Conservation (phyloP, 176 grass and related monocot genomes). For the Aechmea fasciata region DNA sequence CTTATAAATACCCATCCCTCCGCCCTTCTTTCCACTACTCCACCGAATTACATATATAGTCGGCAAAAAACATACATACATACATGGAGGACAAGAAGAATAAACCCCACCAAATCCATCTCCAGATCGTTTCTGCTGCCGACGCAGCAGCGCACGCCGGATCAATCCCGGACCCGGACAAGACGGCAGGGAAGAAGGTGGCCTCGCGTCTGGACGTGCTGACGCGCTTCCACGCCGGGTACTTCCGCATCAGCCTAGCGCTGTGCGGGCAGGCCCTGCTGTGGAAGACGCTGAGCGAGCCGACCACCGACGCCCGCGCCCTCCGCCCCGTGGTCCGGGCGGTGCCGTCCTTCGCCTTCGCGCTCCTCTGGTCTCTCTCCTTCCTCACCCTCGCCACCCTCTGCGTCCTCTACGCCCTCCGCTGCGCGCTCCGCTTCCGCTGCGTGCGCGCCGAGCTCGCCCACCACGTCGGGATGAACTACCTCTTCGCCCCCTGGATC, state of each 20-base stretch:
- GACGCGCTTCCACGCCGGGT: conserved; percentile 73
- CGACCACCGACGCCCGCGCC: conserved; percentile 24
- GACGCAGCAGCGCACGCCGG: not conserved
- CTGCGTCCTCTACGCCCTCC: conserved; percentile 43
- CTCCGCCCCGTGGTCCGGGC: conserved; percentile 18
- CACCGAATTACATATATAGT: not conserved
- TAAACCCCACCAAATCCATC: conserved; percentile 18
- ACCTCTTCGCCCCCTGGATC: conserved; percentile 92
- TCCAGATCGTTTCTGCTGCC: conserved; percentile 4
- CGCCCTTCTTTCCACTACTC: not conserved
- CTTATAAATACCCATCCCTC: conserved; percentile 32
- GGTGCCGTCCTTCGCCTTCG: conserved; percentile 62
- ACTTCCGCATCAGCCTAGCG: conserved; percentile 85
- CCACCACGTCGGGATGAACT: conserved; percentile 93
- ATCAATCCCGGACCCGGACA: not conserved
- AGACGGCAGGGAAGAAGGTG: not conserved
- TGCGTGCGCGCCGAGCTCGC: conserved; percentile 72
- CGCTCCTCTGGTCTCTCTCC: conserved; percentile 69
- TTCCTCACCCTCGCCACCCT: conserved; percentile 53
- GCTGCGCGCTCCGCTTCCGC: conserved; percentile 48
- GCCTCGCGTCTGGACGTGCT: conserved; percentile 23
- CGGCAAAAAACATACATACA: too few species aligned
- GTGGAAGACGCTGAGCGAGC: conserved; percentile 59
- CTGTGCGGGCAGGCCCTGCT: conserved; percentile 78
- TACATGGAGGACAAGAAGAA: not conserved